These are phyloP conservation scores for Yamadazyma insecticola DNA, from an alignment of 805 yeast genomes.

Conservation along the genomic window DNA sequence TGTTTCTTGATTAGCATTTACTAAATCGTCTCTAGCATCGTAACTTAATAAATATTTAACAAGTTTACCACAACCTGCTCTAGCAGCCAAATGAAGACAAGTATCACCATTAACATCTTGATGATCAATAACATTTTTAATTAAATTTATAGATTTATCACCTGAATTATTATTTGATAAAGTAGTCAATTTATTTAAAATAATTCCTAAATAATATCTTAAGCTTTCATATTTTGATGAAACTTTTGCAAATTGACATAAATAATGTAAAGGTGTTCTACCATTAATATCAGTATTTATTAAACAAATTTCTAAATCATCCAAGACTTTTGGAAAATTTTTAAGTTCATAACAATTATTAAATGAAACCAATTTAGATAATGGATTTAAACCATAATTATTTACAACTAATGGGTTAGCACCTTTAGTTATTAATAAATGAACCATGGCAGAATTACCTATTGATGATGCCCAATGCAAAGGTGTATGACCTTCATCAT, in stretches of 20 bases:
- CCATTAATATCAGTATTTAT: conserved; percentile 69
- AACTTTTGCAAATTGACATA: conserved; percentile 66
- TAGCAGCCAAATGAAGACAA: conserved; percentile 73
- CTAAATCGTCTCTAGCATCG: conserved; percentile 66
- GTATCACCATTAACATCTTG: conserved; percentile 84
- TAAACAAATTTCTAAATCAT: conserved; percentile 70
- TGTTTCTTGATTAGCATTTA: conserved; percentile 40
- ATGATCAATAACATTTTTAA: conserved; percentile 62
- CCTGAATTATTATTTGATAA: conserved; percentile 23
- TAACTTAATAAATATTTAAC: conserved; percentile 78
- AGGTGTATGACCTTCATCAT: conserved; percentile 91
- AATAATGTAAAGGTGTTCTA: conserved; percentile 82
- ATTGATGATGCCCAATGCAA: conserved; percentile 98
- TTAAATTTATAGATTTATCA: conserved; percentile 52
- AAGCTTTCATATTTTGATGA: conserved; percentile 72
- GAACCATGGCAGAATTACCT: conserved; percentile 78
- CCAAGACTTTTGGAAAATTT: conserved; percentile 74
- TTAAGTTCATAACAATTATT: conserved; percentile 82
- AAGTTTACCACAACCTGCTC: conserved; percentile 62
- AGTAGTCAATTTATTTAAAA: conserved; percentile 66
- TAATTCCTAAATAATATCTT: conserved; percentile 71
- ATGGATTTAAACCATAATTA: conserved; percentile 75
- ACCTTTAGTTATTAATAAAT: conserved; percentile 68
- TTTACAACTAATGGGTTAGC: conserved; percentile 57
- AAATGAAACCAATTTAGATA: conserved; percentile 79